These are phyloP conservation scores for Terfezia claveryi DNA, from an alignment of 495 filamentous ascomycete species.

Conservation along the genomic window DNA sequence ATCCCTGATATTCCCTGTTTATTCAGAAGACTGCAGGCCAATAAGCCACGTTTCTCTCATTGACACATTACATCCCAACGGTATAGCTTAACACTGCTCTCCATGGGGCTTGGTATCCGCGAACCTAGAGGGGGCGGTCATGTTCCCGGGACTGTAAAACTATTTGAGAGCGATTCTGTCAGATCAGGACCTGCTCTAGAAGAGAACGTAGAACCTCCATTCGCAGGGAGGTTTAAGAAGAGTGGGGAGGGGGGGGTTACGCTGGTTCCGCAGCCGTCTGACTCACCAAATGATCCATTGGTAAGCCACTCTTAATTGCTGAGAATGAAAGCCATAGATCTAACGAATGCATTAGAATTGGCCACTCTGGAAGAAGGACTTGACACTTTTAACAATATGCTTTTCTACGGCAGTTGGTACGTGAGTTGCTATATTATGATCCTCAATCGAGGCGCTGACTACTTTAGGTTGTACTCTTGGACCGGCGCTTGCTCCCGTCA, in stretches of 20 bases:
- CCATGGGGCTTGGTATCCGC: constrained; percentile 25
- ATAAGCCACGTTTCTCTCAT: no score
- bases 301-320: constrained; percentile 11
- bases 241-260: constrained; percentile 27
- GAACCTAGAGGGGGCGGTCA: constrained; percentile 23
- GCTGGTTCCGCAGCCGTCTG: constrained; percentile 32
- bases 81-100: neutral
- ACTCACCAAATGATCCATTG: constrained; percentile 34
- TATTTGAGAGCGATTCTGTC: constrained; percentile 19
- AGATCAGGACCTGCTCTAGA: neutral
- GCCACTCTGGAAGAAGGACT: constrained; percentile 32
- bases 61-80: no score
- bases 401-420: constrained; percentile 29
- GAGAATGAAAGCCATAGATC: neutral
- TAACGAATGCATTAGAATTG: constrained; percentile 21
- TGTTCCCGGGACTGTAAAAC: constrained; percentile 27
- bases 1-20: no score
- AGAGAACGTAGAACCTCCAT: neutral
- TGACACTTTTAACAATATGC: constrained; percentile 31
- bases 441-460: no score
- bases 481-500: constrained; percentile 20
- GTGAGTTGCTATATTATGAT: neutral
- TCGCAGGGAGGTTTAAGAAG: constrained; percentile 24
- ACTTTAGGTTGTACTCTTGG: constrained; percentile 13
- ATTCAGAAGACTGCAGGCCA: no score